A percentile compares a stretch with the other conserved stretches of the same genome.
Evolutionary conservation across 768 basidiomycete genomes (phyloP).

Genomic region (Austroboletus eburneus): DNA sequence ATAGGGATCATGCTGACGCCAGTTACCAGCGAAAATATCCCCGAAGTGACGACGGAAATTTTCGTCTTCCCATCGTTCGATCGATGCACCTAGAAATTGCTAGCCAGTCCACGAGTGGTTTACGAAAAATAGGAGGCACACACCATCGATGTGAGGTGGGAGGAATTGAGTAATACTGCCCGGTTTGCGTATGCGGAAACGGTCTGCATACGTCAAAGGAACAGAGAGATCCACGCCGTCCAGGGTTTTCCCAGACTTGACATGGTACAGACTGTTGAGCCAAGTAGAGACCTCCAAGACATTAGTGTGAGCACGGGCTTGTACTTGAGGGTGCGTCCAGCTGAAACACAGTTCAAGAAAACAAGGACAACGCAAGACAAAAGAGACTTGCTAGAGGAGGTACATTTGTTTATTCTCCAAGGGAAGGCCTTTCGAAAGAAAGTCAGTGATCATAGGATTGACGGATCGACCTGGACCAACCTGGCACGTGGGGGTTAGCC

Average conservation of each 20-base stretch:
- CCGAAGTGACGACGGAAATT: slow-evolving; percentile 55
- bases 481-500: slow-evolving; percentile 62
- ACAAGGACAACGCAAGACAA: not conserved
- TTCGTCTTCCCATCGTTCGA: slow-evolving; percentile 74
- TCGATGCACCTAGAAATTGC: slow-evolving; percentile 49
- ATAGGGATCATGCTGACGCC: slow-evolving; percentile 65
- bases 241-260: slow-evolving; percentile 33
- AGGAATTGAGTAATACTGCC: slow-evolving; percentile 52
- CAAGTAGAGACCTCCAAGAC: slow-evolving; percentile 52
- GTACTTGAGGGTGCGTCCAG: slow-evolving; percentile 55
- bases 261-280: slow-evolving; percentile 61
- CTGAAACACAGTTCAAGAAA: slow-evolving; percentile 26
- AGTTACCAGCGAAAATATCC: slow-evolving; percentile 57
- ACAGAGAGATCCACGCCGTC: slow-evolving; percentile 59
- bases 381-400: slow-evolving; percentile 54
- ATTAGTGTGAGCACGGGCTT: slow-evolving; percentile 65
- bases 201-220: slow-evolving; percentile 68
- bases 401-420: slow-evolving; percentile 63
- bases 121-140: slow-evolving; percentile 24
- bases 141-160: slow-evolving; percentile 51
- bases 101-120: not conserved
- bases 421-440: not conserved
- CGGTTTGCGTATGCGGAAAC: slow-evolving; percentile 70
- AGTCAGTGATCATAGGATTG: too few relatives aligned
- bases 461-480: too few relatives aligned